Base-by-base conservation (phyloP, 305 asterid species). In the Solanum aculeatissimum region DNA sequence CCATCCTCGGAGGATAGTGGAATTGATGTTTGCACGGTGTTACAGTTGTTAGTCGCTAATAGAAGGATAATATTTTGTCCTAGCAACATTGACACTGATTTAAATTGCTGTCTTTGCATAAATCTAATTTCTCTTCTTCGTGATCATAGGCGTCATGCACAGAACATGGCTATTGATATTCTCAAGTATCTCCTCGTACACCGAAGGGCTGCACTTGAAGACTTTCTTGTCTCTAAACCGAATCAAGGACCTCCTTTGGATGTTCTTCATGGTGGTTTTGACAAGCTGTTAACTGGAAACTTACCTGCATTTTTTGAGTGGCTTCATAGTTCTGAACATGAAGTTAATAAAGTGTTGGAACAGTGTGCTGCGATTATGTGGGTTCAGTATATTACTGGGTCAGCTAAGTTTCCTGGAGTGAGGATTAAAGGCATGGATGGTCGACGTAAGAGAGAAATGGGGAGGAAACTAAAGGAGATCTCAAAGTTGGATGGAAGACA, bases 301-400 rank as follows among this genome's bases (percentile, higher is more conserved):
- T 89, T 92, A 85, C 89, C 96, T 80, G 96, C 88, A 55, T 95
- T 97, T 88, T 92, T 93, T 86, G 97, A 92, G 84, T 97, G 99
- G 99, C 93, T 97, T 85, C 89, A 89, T 81, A 85, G 80, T 88
- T 92, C 96, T 78, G 98, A 95, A 89, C 89, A 91, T 40, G 87
- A 81, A 42, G 88, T 97, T 84, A 93, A 91, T 87, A 93, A 89
- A 91, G 97, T 93, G 78, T 88, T 97, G 93, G 99, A 95, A 85
- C 98, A 93, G 83, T 91, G 95, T 83, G 98, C 99, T 85, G 92
- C 97, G 84, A 92, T 95, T 86, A 97, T 97, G 99, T 97, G 99
- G 99, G 95, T 89, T 62, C 98, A 95, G 92, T 97, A 89, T 84
- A 94, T 97, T 83, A 90, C 98, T 38, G 95, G 99, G 77, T 95